Evolutionary conservation across 1,284 basidiomycete genomes (phyloP), one percentile per base, ranked within the genome.

Genomic region (Pulchroboletus neoregius): DNA sequence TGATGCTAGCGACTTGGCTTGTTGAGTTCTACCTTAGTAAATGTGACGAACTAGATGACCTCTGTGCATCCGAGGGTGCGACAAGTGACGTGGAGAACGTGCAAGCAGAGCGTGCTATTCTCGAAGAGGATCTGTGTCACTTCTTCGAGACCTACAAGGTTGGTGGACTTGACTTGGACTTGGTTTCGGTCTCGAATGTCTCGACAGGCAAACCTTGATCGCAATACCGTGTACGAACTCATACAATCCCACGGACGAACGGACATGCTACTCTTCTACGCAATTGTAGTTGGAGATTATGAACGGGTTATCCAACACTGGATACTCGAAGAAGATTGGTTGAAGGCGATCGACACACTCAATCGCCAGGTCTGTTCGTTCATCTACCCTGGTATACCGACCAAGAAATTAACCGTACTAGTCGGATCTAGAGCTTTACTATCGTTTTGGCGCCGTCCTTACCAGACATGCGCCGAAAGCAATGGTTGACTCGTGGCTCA

Each of bases 1-100:
- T 95, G 86, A 95, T 99, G 87, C 74, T 99, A 7, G 94, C 96
- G 2, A 98, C 94, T 0, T 99, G 96, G 96, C 84, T 99, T 6
- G 86, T 96, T 24, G 96, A 99, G 67, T 94, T 99, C 55, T 98
- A 94, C 64, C 80, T 99, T 18, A 89, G 87, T 69, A 98, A 96
- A 71, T 93, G 93, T 66, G 95, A 97, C 61, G 91, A 95, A 54
- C 74, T 98, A 39, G 96, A 99, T 63, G 96, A 99, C 61, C 71
- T 91, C 13, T 78, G 87, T 36, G 87, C 84, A 1, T 85, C 94
- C 0, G 91, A 94, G 67, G 86, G 85, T 1, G 80, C 87, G 3
- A 86, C 86, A 3, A 84, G 88, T 43, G 91, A 96, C 55, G 86
- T 90, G 5, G 88, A 94, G 45, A 95, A 94, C 60, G 71, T 97